phyloP scores from a whole-genome alignment of 2,329 filamentous ascomycete genomes.

The Nigrograna mackinnonii region DNA sequence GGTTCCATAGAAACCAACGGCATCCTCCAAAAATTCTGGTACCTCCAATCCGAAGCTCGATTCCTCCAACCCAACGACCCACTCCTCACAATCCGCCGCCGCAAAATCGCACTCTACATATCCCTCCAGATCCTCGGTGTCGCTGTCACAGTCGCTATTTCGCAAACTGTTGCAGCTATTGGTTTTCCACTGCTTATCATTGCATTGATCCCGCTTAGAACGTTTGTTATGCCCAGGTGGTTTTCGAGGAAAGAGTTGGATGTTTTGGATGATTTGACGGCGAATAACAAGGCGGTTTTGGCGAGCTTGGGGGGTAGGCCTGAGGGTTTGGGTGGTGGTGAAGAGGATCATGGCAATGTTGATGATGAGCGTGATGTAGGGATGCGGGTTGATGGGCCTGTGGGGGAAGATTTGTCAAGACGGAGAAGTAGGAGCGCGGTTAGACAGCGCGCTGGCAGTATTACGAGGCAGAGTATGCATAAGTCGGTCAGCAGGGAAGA shows the following conservation, averaged over 20 bases:
- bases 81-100: conserved; percentile 45
- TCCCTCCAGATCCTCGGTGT: conserved; percentile 54
- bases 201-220: conserved; percentile 58
- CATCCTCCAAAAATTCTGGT: conserved; percentile 45
- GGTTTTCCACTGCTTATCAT: conserved; percentile 61
- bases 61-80: conserved; percentile 53
- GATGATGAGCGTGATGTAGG: neutral
- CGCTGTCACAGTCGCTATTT: conserved; percentile 56
- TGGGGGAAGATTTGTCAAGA: neutral
- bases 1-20: conserved; percentile 46
- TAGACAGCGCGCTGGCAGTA: conserved; percentile 25
- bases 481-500: neutral
- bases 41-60: conserved; percentile 48
- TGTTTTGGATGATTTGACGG: conserved; percentile 56
- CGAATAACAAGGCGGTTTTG: conserved; percentile 55
- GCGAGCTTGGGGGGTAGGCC: conserved; percentile 55
- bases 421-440: conserved; percentile 16
- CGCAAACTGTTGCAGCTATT: conserved; percentile 61
- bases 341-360: neutral
- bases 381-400: neutral
- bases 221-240: conserved; percentile 52
- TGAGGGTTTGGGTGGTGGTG: neutral
- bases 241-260: conserved; percentile 53
- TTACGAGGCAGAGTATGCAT: conserved; percentile 12
- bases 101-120: conserved; percentile 54